Evolutionary conservation across 805 yeast genomes (phyloP), one percentile per base, ranked within the genome.

Genomic region (Cyberlindnera maritima): DNA sequence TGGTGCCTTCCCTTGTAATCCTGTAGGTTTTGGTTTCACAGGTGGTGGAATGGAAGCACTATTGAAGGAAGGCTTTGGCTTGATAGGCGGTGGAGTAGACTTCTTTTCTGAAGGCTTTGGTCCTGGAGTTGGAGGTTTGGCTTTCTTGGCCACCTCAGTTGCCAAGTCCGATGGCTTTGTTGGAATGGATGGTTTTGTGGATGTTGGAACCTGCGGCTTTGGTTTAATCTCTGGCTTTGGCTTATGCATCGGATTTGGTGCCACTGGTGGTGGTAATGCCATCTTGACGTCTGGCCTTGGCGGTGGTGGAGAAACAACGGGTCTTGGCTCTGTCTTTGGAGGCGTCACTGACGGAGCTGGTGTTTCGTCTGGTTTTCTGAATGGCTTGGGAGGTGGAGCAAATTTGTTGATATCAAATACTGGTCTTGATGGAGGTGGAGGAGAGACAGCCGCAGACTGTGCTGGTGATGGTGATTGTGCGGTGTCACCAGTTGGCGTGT

Each of bases 1-100:
- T 28, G 31, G 31, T 7, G 11, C 13, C 13, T 28, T 42, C 19
- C n/a, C 35, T 15, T 34, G 15, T 11, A 41, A 28, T 6, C 21
- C 21, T 3, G 35, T 15, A 10, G 53, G 50, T 29, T 52, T 54
- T 19, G 52, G 52, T 31, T 47, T 47, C 19, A 52, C 32, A 5
- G 52, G 49, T 12, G 57, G 57, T 18, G 52, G 50, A 9, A 21
- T 29, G 5, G 19, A 19, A 12, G 18, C n/a, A 13, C 14, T 14
- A 4, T 8, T 6, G 12, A 21, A 18, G 12, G 42, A 18, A 14
- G 42, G 42, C 44, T 63, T 65, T 6, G 66, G 64, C 40, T 61
- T 61, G 3, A 63, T 50, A n/a, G n/a, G n/a, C 11, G 50, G 53
- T 17, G 68, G 68, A 9, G 65, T 64, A 8, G 36, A 5, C 7